Conservation (phyloP, 169 alveolate genomes). For the Eimeria zaria region DNA sequence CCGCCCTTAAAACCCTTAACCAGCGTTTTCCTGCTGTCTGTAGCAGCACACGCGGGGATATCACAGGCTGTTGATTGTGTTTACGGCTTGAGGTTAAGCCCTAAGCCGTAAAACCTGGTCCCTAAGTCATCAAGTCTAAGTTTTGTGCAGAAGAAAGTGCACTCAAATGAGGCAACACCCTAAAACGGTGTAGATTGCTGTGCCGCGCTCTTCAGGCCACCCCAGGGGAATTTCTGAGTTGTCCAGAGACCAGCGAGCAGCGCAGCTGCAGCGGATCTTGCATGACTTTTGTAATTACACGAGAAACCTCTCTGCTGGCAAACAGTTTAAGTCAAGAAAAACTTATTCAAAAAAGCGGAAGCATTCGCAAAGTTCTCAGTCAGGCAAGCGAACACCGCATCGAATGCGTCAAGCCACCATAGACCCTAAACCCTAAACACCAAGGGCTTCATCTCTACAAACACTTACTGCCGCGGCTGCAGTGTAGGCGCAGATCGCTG, state of each 20-base stretch:
- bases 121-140: too few species aligned
- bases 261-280: conserved; percentile 53
- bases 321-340: conserved; percentile 11
- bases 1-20: not conserved
- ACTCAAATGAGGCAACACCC: not conserved
- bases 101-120: too few species aligned
- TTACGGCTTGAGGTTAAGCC: too few species aligned
- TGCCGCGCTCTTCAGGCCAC: not conserved
- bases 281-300: not conserved
- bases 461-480: not conserved
- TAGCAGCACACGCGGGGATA: not conserved
- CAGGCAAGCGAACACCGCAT: conserved; percentile 16
- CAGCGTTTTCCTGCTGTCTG: not conserved
- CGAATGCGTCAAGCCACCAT: too few species aligned
- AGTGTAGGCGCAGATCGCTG: conserved; percentile 18
- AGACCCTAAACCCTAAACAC: not conserved
- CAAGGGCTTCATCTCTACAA: not conserved
- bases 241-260: not conserved
- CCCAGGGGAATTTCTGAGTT: conserved; percentile 6
- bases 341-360: not conserved
- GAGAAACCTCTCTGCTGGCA: conserved; percentile 26
- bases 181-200: not conserved
- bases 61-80: not conserved
- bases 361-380: not conserved
- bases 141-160: not conserved